Percentiles rank a stretch among this genome's conserved stretches.
Conservation (phyloP, 1,284 basidiomycete genomes). For the Ustilago xerochloae region DNA sequence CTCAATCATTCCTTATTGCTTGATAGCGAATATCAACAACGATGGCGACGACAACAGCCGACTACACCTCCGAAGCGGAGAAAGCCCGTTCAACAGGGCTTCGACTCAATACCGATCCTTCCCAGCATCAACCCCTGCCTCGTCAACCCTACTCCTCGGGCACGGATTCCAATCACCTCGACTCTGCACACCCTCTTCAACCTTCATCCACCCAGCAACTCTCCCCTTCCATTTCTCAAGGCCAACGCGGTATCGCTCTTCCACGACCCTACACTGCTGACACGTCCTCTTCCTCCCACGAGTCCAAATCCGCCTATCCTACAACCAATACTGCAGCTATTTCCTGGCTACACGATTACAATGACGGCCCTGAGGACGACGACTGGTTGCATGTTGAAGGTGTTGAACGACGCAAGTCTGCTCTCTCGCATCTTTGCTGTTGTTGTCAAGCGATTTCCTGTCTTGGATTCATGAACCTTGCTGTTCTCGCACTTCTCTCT, state of each 20-base stretch:
- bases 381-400: constrained; percentile 30
- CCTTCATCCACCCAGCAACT: background rate
- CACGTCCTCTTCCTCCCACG: background rate
- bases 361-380: constrained; percentile 21
- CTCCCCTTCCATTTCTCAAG: background rate
- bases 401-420: background rate
- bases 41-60: background rate
- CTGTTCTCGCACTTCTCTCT: constrained; percentile 17
- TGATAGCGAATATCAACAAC: background rate
- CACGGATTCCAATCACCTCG: background rate
- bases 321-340: constrained; percentile 2
- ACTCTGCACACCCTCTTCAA: constrained; percentile 4
- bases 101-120: background rate
- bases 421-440: background rate
- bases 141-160: background rate
- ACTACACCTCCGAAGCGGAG: background rate
- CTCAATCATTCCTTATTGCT: no score
- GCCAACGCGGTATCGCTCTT: constrained; percentile 1
- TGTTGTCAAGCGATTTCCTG: constrained; percentile 3
- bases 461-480: constrained; percentile 34
- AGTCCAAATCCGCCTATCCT: no score
- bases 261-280: background rate
- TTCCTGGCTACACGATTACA: constrained; percentile 38
- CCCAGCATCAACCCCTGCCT: background rate
- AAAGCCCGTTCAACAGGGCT: background rate